phyloP scores from a whole-genome alignment of 1,284 basidiomycete species.

The Marasmius fiardii region DNA sequence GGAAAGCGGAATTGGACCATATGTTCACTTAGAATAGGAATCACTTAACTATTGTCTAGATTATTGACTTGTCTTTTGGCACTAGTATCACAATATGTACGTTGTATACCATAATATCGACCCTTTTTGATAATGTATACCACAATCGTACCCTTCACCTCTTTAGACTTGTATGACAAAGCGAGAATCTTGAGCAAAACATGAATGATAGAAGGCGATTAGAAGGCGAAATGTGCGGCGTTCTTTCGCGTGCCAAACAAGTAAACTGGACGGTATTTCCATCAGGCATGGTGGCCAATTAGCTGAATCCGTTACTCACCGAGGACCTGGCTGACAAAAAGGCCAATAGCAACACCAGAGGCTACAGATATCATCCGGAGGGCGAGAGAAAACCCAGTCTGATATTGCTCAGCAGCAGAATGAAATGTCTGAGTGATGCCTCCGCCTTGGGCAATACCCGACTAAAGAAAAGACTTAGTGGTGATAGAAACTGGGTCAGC shows the following conservation, averaged over 20 bases:
- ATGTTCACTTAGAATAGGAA: constrained; percentile 41
- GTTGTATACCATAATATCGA: not conserved
- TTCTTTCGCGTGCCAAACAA: constrained; percentile 72
- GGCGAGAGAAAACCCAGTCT: constrained; percentile 63
- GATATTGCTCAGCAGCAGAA: constrained; percentile 64
- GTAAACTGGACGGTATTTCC: constrained; percentile 46
- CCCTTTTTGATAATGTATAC: not conserved
- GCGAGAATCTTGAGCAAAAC: too few relatives aligned
- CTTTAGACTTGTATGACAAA: not conserved
- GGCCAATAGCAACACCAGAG: constrained; percentile 82
- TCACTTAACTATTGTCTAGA: constrained; percentile 21
- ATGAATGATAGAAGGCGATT: not conserved
- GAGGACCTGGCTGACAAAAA: constrained; percentile 77
- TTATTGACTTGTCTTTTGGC: not conserved
- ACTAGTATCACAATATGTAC: not conserved
- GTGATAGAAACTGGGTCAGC: not conserved
- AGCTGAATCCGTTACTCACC: constrained; percentile 24
- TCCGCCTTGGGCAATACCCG: constrained; percentile 83
- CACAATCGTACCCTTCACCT: not conserved
- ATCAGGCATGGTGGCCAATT: not conserved
- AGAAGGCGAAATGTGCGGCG: constrained; percentile 76
- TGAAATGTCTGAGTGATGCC: constrained; percentile 72
- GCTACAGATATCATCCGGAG: constrained; percentile 82
- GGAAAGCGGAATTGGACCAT: constrained; percentile 78
- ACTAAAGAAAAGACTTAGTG: constrained; percentile 36